Base-by-base conservation (phyloP, 2,329 filamentous ascomycete species). In the Ophiocordyceps camponoti-floridani region DNA sequence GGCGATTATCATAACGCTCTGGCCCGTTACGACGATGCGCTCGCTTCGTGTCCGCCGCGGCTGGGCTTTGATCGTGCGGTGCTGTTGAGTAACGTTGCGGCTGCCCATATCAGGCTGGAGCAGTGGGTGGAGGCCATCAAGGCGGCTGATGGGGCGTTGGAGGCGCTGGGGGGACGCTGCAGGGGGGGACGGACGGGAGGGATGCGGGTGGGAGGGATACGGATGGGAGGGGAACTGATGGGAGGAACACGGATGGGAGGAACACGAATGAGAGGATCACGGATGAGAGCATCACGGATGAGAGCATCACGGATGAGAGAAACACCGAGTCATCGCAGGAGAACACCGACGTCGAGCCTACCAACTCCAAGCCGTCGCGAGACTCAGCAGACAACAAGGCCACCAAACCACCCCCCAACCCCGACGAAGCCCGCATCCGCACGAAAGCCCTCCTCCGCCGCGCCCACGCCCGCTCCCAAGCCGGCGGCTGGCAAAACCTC, bases 11-110 rank as follows among this genome's bases (percentile, higher is more conserved):
- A 80, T 46, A 77, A 81, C 49, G 89, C 89, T 38, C 80, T 96
- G 49, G 74, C 79, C 51, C 81, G 75, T 48, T 96, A 96, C 63
- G 81, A 87, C 54, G 76, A 82, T 51, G 88, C 91, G 19, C 69
- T 93, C 3, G 70, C 77, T 12, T 73, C 79, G 8, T 88, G 85
- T 54, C 89, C 89, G 2, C 79, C 77, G 50, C 93, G 94, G 58
- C 74, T 94, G 26, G 79, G 89, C 58, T 94, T 85, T 63, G 86
- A 94, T 53, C 70, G 89, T 49, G 86, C 88, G 26, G 84, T 96
- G 10, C 69, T 96, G 6, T 77, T 81, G 47, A 87, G 83, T 58
- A 96, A 96, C 65, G 81, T 95, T 51, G 75, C 89, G 2, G 89
- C 88, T 10, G 94, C 87, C 57, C 77, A 94, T 54, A 61, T 96